A percentile compares a stretch with the other conserved stretches of the same genome.
Evolutionary conservation across 1,284 basidiomycete genomes (phyloP).

Genomic region (Leccinum olivaceoglutinosum): DNA sequence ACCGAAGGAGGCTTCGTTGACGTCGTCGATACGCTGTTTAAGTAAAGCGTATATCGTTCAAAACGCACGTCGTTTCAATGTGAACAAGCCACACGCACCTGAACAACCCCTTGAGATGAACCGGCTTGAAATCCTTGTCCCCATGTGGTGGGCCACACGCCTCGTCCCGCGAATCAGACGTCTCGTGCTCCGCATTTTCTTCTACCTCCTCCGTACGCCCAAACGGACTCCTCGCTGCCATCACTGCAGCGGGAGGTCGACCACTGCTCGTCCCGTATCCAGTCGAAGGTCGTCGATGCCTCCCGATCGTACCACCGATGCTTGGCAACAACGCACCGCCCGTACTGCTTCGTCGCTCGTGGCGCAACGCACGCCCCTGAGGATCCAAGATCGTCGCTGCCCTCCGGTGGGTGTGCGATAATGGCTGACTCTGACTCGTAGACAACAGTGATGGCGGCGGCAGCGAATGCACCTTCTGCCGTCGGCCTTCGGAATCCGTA

Average conservation of each 20-base stretch:
- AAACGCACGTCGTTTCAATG: no score
- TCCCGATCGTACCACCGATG: constrained; percentile 52
- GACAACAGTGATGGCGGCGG: constrained; percentile 34
- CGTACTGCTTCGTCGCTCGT: constrained; percentile 74
- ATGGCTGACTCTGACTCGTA: constrained; percentile 52
- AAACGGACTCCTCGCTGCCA: constrained; percentile 43
- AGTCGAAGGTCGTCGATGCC: constrained; percentile 62
- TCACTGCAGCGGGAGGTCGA: constrained; percentile 25
- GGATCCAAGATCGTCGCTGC: constrained; percentile 73
- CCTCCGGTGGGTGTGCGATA: constrained; percentile 54
- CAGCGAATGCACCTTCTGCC: constrained; percentile 21
- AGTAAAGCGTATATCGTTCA: neutral
- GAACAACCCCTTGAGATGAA: constrained; percentile 87
- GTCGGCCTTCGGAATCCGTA: constrained; percentile 19
- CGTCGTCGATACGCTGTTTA: constrained; percentile 47
- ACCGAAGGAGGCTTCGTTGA: constrained; percentile 74
- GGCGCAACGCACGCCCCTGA: constrained; percentile 48
- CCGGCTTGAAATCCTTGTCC: constrained; percentile 71
- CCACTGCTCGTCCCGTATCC: constrained; percentile 40
- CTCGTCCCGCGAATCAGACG: constrained; percentile 28
- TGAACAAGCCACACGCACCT: constrained; percentile 43
- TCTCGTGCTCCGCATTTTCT: constrained; percentile 39
- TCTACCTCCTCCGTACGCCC: constrained; percentile 44
- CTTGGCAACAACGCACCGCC: constrained; percentile 53
- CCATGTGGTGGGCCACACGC: no score